phyloP scores from a whole-genome alignment of 352 stramenopile genomes.

The Saprolegnia parasitica region DNA sequence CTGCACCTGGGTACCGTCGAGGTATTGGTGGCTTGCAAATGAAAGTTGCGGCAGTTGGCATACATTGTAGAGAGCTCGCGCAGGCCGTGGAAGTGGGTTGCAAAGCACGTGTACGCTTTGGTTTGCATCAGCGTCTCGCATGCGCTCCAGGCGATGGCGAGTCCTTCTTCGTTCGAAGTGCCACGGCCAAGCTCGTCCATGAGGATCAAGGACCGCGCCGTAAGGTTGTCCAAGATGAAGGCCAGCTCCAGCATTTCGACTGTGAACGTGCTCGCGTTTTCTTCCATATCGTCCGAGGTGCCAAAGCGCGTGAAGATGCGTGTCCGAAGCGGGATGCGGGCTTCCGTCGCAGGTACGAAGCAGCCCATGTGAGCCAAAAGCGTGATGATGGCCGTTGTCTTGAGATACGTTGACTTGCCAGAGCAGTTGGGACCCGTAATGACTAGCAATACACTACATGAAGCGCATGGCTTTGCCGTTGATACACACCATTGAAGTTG shows the following conservation, averaged over 20 bases:
- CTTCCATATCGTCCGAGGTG: conserved; percentile 91
- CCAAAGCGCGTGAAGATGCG: conserved; percentile 89
- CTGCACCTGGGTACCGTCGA: conserved; percentile 35
- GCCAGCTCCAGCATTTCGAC: conserved; percentile 89
- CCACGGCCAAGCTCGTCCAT: conserved; percentile 90
- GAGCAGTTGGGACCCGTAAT: conserved; percentile 88
- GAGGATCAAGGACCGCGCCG: conserved; percentile 68
- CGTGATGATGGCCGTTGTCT: conserved; percentile 78
- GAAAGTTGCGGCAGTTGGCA: conserved; percentile 59
- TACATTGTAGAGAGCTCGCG: conserved; percentile 61
- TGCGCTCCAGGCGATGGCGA: conserved; percentile 85
- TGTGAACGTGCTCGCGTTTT: conserved; percentile 89
- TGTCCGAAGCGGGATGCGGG: conserved; percentile 77
- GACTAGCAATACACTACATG: conserved; percentile 42
- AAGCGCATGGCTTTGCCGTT: conserved; percentile 10
- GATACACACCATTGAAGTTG: conserved; percentile 58
- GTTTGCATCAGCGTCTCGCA: conserved; percentile 72
- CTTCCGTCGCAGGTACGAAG: conserved; percentile 81
- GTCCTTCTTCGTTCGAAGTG: conserved; percentile 85
- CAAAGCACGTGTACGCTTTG: conserved; percentile 80
- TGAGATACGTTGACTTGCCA: conserved; percentile 89
- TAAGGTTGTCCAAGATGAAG: conserved; percentile 78
- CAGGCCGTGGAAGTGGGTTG: conserved; percentile 85
- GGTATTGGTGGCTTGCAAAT: conserved; percentile 50
- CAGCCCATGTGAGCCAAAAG: conserved; percentile 90